These are phyloP conservation scores for Ephemerocybe angulata DNA, from an alignment of 768 basidiomycete species.

Conservation along the genomic window DNA sequence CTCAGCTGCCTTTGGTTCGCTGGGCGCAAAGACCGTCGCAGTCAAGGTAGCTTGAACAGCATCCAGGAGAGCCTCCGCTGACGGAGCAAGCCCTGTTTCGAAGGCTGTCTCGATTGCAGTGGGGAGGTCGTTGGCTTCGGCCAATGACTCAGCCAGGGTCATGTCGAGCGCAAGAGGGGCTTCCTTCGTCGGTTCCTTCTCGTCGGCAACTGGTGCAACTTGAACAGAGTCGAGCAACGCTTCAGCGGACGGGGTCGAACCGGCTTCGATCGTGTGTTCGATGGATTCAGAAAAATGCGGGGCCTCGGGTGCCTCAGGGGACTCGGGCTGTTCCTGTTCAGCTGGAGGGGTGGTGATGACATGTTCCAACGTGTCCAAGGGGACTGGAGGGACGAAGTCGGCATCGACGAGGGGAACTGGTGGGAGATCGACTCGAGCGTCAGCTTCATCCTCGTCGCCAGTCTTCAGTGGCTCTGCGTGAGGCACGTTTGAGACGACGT, in stretches of 20 bases:
- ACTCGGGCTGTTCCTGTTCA: background rate
- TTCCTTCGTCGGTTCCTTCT: background rate
- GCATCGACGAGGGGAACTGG: slow-evolving; percentile 6
- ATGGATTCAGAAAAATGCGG: background rate
- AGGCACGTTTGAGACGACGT: slow-evolving; percentile 4
- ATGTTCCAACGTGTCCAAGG: background rate
- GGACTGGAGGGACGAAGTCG: background rate
- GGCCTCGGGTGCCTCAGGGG: background rate
- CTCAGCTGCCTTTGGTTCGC: too few relatives aligned
- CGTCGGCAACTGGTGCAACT: background rate
- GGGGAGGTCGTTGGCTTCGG: slow-evolving; percentile 3
- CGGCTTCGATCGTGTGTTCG: background rate
- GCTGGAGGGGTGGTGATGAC: background rate
- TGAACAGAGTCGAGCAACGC: background rate
- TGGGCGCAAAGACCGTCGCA: background rate
- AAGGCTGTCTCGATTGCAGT: slow-evolving; percentile 5
- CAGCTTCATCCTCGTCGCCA: background rate
- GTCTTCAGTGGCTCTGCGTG: slow-evolving; percentile 6
- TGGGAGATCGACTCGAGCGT: background rate
- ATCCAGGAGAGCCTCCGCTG: slow-evolving; percentile 6
- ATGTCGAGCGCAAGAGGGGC: background rate
- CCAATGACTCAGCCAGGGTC: background rate
- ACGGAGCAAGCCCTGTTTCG: slow-evolving; percentile 2
- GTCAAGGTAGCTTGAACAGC: slow-evolving; percentile 8
- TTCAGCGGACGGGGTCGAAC: background rate